A percentile compares a stretch with the other conserved stretches of the same genome.
Conservation (phyloP, 2,329 filamentous ascomycete genomes). For the Cladosporium sp. region DNA sequence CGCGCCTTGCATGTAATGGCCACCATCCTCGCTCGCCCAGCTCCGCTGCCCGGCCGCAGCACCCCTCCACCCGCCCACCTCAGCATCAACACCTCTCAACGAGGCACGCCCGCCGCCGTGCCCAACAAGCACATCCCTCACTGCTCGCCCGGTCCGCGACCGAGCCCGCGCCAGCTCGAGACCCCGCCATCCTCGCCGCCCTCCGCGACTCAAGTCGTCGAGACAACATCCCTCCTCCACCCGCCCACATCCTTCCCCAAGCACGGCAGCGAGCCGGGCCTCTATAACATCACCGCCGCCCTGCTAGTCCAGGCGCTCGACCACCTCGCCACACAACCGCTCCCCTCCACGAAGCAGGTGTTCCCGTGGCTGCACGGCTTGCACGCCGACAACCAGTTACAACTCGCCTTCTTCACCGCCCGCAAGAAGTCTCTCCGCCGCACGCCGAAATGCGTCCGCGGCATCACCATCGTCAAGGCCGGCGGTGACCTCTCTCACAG, state of each 20-base stretch:
- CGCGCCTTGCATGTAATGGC: slow-evolving; percentile 16
- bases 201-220: slow-evolving; percentile 48
- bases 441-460: slow-evolving; percentile 70
- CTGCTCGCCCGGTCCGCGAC: slow-evolving; percentile 69
- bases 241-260: slow-evolving; percentile 61
- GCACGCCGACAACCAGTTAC: slow-evolving; percentile 80
- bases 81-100: slow-evolving; percentile 51
- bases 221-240: slow-evolving; percentile 64
- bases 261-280: slow-evolving; percentile 44
- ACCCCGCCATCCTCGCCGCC: slow-evolving; percentile 54
- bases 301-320: slow-evolving; percentile 68
- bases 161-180: slow-evolving; percentile 45
- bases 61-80: slow-evolving; percentile 45
- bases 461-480: slow-evolving; percentile 80
- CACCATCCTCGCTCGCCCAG: slow-evolving; percentile 11
- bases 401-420: slow-evolving; percentile 81
- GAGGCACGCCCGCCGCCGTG: slow-evolving; percentile 54
- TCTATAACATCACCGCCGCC: slow-evolving; percentile 68
- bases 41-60: slow-evolving; percentile 10
- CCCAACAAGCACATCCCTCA: slow-evolving; percentile 89
- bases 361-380: slow-evolving; percentile 97
- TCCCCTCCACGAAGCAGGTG: slow-evolving; percentile 77
- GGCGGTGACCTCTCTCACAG: slow-evolving; percentile 68
- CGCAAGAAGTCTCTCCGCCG: slow-evolving; percentile 64
- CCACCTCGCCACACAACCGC: slow-evolving; percentile 67